Evolutionary conservation across 2,329 filamentous ascomycete genomes (phyloP).

Genomic region (Juglanconis oblonga): DNA sequence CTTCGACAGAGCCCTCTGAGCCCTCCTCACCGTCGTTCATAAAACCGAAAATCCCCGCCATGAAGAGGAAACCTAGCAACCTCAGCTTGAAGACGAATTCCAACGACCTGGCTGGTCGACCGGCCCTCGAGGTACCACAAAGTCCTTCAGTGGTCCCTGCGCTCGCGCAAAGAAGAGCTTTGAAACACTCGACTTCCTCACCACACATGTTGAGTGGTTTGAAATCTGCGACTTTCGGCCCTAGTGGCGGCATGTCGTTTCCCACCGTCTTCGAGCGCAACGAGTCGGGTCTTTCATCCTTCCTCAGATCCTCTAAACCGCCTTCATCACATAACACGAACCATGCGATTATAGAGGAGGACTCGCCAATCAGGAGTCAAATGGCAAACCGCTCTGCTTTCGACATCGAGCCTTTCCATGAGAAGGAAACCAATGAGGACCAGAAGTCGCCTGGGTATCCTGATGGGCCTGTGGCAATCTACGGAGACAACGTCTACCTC

Average conservation of each 20-base stretch:
- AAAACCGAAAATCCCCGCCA: slow-evolving; percentile 69
- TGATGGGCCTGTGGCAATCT: slow-evolving; percentile 77
- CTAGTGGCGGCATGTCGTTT: slow-evolving; percentile 61
- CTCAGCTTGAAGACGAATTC: slow-evolving; percentile 73
- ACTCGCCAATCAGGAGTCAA: slow-evolving; percentile 58
- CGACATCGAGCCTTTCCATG: slow-evolving; percentile 59
- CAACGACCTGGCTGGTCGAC: slow-evolving; percentile 49
- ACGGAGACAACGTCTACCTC: slow-evolving; percentile 72
- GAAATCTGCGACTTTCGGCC: slow-evolving; percentile 58
- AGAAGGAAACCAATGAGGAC: slow-evolving; percentile 72
- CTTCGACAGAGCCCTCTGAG: slow-evolving; percentile 56
- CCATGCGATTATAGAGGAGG: slow-evolving; percentile 50
- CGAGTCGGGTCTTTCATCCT: slow-evolving; percentile 57
- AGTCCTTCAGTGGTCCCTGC: slow-evolving; percentile 52
- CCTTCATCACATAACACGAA: slow-evolving; percentile 30
- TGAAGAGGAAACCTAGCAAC: slow-evolving; percentile 73
- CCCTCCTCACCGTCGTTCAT: slow-evolving; percentile 75
- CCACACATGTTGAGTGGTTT: slow-evolving; percentile 62
- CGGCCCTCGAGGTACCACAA: slow-evolving; percentile 51
- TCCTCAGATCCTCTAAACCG: slow-evolving; percentile 47
- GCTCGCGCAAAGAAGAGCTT: slow-evolving; percentile 58
- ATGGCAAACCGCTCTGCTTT: slow-evolving; percentile 58
- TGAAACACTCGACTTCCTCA: slow-evolving; percentile 67
- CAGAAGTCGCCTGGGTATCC: slow-evolving; percentile 81
- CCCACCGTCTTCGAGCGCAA: slow-evolving; percentile 59